Evolutionary conservation across 2,329 filamentous ascomycete genomes (phyloP).

Genomic region (Ceratocystis alfenasii): DNA sequence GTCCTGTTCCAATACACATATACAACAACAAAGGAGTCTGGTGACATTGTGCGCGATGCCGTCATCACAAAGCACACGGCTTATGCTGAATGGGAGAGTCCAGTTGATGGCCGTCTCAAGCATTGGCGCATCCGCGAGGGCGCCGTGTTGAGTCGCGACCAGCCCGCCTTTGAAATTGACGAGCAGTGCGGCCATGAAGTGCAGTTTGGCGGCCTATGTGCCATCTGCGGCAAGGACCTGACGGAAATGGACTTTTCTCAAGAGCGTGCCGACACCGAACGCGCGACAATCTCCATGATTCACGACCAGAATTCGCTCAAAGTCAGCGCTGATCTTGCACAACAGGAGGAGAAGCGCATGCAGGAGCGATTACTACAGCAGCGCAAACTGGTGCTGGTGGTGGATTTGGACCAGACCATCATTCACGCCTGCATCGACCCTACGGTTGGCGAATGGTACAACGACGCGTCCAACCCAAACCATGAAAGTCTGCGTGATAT

Average conservation of each 20-base stretch:
- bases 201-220: conserved; percentile 84
- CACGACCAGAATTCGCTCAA: conserved; percentile 82
- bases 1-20: conserved; percentile 80
- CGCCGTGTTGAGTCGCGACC: conserved; percentile 48
- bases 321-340: conserved; percentile 72
- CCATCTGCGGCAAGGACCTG: conserved; percentile 91
- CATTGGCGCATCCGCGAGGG: conserved; percentile 64
- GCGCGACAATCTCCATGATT: conserved; percentile 87
- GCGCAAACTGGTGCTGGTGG: conserved; percentile 81
- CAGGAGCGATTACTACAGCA: conserved; percentile 70
- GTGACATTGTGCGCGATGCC: conserved; percentile 49
- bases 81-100: conserved; percentile 66
- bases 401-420: conserved; percentile 95
- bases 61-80: conserved; percentile 58
- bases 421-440: conserved; percentile 97
- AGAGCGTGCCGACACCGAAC: conserved; percentile 63
- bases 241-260: conserved; percentile 78
- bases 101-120: conserved; percentile 65
- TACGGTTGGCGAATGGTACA: conserved; percentile 91
- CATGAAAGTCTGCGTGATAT: conserved; percentile 84
- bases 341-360: conserved; percentile 69
- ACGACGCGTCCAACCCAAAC: conserved; percentile 78
- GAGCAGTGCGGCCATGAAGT: conserved; percentile 85
- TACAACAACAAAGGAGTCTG: conserved; percentile 63
- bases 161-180: conserved; percentile 60